Evolutionary conservation across 805 yeast species (phyloP), one percentile per base, ranked within the genome.

Genomic region (Jamesozyma spencerorum): DNA sequence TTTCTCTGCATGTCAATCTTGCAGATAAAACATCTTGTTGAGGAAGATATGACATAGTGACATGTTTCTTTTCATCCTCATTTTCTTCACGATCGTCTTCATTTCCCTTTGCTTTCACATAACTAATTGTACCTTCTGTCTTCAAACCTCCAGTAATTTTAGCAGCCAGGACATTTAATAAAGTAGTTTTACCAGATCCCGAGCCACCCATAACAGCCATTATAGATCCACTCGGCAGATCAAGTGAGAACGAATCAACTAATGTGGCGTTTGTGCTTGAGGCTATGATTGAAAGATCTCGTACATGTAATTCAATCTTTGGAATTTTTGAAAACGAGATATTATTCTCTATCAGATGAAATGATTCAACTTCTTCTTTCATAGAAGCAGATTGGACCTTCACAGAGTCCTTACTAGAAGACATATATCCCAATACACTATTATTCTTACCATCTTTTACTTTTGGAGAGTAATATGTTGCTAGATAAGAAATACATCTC

Each of bases 141-240:
- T 42, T 46, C 45, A 77, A 57, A 8, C 66, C 67, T 24, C 65
- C 46, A 35, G 57, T 50, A 15, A 71, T 64, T 47, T 81, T 58
- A 35, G 75, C 71, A 0, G 85, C 77, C 36, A 81, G 56, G 0
- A 76, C 75, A 54, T 85, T 85, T 18, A 85, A 63, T 34, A 85
- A 57, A 0, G 95, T 83, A 0, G 95, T 85, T 53, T 86, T 85
- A 3, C 94, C 95, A 3, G 86, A 77, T 0, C 95, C 95, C 0
- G 88, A 81, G 0, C 94, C 90, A 2, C 95, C 95, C 65, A 86
- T 72, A 8, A 85, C 81, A 5, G 94, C 94, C 60, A 85, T 69
- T 30, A 86, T 60, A 8, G 80, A 66, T 14, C 85, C 83, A 12
- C 73, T 57, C 0, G 75, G 72, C 10, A 83, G 65, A 38, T 75